Base-by-base conservation (phyloP, 805 yeast species). In the Ogataea degrootiae region DNA sequence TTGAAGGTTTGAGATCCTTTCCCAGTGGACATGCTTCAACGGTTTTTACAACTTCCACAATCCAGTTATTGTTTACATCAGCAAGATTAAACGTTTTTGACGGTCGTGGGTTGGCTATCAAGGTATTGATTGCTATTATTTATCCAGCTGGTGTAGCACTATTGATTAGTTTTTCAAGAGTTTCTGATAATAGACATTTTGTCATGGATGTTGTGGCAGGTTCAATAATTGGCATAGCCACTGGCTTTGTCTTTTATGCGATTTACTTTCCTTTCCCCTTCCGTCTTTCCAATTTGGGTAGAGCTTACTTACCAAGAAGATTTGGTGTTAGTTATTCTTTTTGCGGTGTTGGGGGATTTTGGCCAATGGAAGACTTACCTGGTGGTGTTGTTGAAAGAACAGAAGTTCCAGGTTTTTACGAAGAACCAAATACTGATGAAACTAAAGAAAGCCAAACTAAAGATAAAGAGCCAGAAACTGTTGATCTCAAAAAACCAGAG, bases 1-100 rank as follows among this genome's bases (percentile, higher is more conserved):
- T 62, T 55, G 82, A 78, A 55, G 84, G 83, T 1, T 75, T 77
- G 56, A 68, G 81, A 52, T 74, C 80, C 26, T 77, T 81, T 42
- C 84, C 84, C 2, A 76, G 80, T 42, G 84, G 82, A 1, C 84
- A 79, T 56, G 70, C 83, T 0, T 67, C 80, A 8, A 67, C 77
- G 6, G 65, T 77, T 21, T 78, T 78, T 54, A 69, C 81, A 0
- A 73, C 82, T 0, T 66, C 72, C 49, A 66, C 70, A 1, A 58
- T 69, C 17, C 59, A 68, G 29, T 57, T 66, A 21, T 60, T 73
- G 21, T 65, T 69, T 52, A 47, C 65, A 11, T 55, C 69, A 5
- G 69, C 70, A 0, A 66, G 65, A 45, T 50, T 67, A 36, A 66
- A 65, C 44, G 55, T 69, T 2, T 68, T 69, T 51, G 73, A 69